Percentiles rank a stretch among this genome's conserved stretches.
Evolutionary conservation across 176 grass and related monocot genomes (phyloP).

Genomic region (Chloris gayana): DNA sequence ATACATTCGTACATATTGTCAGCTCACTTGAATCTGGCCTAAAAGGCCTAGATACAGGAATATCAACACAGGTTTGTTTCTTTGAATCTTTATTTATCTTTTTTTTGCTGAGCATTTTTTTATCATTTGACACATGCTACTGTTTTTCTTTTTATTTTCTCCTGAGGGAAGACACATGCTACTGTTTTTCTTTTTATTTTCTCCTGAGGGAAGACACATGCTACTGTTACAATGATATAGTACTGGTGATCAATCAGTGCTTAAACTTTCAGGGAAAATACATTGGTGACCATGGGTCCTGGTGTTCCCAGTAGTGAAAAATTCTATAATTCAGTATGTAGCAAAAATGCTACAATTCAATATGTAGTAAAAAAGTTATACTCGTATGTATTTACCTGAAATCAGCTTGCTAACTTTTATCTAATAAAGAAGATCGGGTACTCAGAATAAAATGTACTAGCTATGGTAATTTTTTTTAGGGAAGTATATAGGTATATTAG

Average conservation of each 20-base stretch:
- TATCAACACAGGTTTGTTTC: constrained; percentile 84
- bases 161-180: no score
- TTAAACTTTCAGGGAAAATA: background rate
- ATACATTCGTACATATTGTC: constrained; percentile 93
- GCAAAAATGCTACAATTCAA: background rate
- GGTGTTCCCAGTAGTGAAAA: background rate
- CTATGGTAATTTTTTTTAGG: no score
- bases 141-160: no score
- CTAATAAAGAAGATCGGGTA: background rate
- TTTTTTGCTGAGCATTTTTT: background rate
- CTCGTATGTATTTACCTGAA: constrained; percentile 19
- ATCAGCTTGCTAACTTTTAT: background rate
- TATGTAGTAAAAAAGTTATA: background rate
- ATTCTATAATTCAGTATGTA: no score
- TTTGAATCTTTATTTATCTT: constrained; percentile 8
- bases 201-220: no score
- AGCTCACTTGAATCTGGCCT: constrained; percentile 94
- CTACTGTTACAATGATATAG: background rate
- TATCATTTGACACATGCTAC: constrained; percentile 27
- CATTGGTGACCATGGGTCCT: background rate
- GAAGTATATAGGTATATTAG: no score
- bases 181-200: no score
- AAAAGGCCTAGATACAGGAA: constrained; percentile 94
- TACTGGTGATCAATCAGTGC: background rate
- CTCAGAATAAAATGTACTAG: background rate